Evolutionary conservation across 768 basidiomycete genomes (phyloP).

Genomic region (Collybiopsis confluens): DNA sequence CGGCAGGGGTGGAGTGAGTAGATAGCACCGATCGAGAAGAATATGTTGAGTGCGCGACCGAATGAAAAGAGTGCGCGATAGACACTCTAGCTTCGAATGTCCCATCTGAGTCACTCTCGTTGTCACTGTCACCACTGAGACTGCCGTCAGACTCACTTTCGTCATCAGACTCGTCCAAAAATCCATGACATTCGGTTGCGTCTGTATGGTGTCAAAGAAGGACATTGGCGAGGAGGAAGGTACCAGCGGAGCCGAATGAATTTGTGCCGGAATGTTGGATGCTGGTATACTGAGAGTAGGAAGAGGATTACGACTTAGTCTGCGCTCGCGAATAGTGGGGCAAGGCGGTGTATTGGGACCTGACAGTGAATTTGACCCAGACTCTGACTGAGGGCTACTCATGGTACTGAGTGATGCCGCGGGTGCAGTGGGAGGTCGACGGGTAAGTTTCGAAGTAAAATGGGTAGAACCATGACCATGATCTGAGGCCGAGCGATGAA

Average conservation of each 20-base stretch:
- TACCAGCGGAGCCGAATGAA: constrained; percentile 55
- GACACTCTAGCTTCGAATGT: constrained; percentile 28
- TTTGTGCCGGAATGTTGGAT: constrained; percentile 34
- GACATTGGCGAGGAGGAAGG: constrained; percentile 50
- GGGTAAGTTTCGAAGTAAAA: background rate
- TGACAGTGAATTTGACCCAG: constrained; percentile 27
- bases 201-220: constrained; percentile 74
- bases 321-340: constrained; percentile 14
- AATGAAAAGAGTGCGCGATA: too few species aligned
- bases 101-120: background rate
- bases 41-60: background rate
- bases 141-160: constrained; percentile 25
- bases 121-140: constrained; percentile 1
- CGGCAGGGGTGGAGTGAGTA: constrained; percentile 17
- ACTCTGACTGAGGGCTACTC: background rate
- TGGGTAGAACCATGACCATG: background rate
- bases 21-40: background rate
- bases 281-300: constrained; percentile 44
- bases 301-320: background rate
- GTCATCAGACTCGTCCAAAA: constrained; percentile 59
- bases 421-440: constrained; percentile 1
- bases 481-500: constrained; percentile 4
- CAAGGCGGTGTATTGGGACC: constrained; percentile 42
- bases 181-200: constrained; percentile 68
- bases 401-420: background rate